Percentiles rank a stretch among this genome's conserved stretches.
These are phyloP conservation scores for Diplodia corticola DNA, from an alignment of 2,329 filamentous ascomycete genomes.

Conservation along the genomic window DNA sequence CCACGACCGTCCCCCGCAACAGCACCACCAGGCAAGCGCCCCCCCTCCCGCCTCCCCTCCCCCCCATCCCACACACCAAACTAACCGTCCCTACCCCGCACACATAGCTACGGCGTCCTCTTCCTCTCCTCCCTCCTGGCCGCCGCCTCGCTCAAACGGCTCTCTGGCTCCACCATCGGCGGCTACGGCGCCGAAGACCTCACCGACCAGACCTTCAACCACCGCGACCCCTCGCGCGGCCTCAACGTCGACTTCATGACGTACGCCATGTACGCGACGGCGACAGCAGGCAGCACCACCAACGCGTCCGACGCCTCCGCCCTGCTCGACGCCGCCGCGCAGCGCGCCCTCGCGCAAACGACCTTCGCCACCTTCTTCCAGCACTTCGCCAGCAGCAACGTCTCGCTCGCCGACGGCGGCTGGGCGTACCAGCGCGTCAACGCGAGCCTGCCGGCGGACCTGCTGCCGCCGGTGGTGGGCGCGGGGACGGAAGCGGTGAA, in stretches of 20 bases:
- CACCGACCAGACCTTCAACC: conserved; percentile 30
- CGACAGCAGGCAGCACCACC: conserved; percentile 25
- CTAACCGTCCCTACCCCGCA: too few species aligned
- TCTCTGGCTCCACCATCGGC: background rate
- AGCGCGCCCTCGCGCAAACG: conserved; percentile 25
- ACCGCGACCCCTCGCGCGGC: conserved; percentile 29
- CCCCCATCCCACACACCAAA: too few species aligned
- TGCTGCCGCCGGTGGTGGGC: background rate
- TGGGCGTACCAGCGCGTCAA: conserved; percentile 32
- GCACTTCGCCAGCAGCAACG: conserved; percentile 29
- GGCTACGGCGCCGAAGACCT: background rate
- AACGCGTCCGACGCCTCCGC: conserved; percentile 28
- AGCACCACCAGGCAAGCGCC: background rate
- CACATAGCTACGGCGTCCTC: background rate
- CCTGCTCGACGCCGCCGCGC: conserved; percentile 24
- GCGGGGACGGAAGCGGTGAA: background rate
- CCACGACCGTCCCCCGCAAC: too few species aligned
- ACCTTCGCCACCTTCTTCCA: conserved; percentile 33
- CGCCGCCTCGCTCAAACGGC: background rate
- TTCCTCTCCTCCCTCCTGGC: background rate
- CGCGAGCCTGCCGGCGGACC: conserved; percentile 25
- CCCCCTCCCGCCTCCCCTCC: too few species aligned
- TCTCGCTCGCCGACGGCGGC: conserved; percentile 27
- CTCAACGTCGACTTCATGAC: conserved; percentile 37
- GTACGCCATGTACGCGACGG: conserved; percentile 35